phyloP scores from a whole-genome alignment of 257 asterid species.

The Solanum chaucha region DNA sequence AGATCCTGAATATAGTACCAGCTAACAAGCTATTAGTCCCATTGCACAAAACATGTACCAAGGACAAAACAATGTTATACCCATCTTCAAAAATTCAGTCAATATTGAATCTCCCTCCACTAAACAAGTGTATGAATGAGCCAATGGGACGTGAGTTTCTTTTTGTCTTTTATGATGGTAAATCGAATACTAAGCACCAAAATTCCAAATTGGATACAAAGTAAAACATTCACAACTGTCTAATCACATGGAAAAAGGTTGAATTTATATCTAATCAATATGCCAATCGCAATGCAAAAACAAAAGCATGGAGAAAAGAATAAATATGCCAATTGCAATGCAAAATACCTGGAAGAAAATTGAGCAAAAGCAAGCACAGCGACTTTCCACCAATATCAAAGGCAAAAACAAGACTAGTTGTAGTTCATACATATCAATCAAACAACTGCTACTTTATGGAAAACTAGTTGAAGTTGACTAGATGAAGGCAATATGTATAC shows the following conservation, averaged over 20 bases:
- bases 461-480: background rate
- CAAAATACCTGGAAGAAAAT: background rate
- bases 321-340: background rate
- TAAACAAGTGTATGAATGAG: background rate
- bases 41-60: background rate
- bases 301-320: background rate
- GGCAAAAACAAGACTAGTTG: background rate
- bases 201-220: background rate
- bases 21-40: background rate
- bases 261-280: background rate
- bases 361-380: background rate
- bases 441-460: background rate
- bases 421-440: background rate
- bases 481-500: background rate
- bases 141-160: background rate
- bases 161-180: background rate
- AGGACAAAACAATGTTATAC: background rate
- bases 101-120: background rate
- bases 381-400: background rate
- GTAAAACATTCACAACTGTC: background rate
- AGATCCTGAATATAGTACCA: background rate
- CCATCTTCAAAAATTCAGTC: background rate
- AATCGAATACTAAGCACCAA: background rate
- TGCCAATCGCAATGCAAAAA: background rate
- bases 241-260: background rate